Percentiles rank a stretch among this genome's conserved stretches.
These are phyloP conservation scores for Phyllosticta paracitricarpa DNA, from an alignment of 2,329 filamentous ascomycete species.

Conservation along the genomic window DNA sequence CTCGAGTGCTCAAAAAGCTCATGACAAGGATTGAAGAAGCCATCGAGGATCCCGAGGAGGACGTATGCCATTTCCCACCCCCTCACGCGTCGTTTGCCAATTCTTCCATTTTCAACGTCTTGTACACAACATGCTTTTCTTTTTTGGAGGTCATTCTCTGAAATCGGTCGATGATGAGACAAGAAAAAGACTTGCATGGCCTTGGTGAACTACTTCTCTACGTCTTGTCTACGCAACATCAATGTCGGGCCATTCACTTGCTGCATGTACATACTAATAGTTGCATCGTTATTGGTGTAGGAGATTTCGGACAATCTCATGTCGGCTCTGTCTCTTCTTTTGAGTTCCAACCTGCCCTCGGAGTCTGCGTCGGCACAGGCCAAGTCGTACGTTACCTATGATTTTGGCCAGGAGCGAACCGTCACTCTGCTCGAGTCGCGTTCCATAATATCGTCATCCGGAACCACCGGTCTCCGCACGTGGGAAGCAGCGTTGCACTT, in stretches of 20 bases:
- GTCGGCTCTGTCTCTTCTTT: slow-evolving; percentile 53
- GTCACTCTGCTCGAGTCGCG: slow-evolving; percentile 62
- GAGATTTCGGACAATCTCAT: slow-evolving; percentile 77
- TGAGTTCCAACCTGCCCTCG: slow-evolving; percentile 53
- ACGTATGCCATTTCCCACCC: slow-evolving; percentile 53
- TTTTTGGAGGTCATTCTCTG: neutral
- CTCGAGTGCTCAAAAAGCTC: slow-evolving; percentile 64
- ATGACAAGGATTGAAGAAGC: slow-evolving; percentile 59
- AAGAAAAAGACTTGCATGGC: neutral
- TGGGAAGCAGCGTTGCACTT: slow-evolving; percentile 75
- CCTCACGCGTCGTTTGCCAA: neutral
- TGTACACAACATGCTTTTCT: neutral
- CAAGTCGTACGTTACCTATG: slow-evolving; percentile 67
- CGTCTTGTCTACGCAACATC: neutral
- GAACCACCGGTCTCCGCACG: slow-evolving; percentile 67
- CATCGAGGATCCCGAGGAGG: slow-evolving; percentile 72
- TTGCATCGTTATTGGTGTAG: slow-evolving; percentile 38
- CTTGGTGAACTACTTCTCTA: neutral
- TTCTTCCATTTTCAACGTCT: neutral
- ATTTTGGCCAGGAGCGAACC: slow-evolving; percentile 24
- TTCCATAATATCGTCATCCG: slow-evolving; percentile 56
- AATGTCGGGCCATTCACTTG: neutral
- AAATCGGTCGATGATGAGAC: neutral
- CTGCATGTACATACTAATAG: slow-evolving; percentile 11
- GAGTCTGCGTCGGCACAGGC: slow-evolving; percentile 58